These are phyloP conservation scores for Ophiostoma quercus DNA, from an alignment of 2,329 filamentous ascomycete species.

Conservation along the genomic window DNA sequence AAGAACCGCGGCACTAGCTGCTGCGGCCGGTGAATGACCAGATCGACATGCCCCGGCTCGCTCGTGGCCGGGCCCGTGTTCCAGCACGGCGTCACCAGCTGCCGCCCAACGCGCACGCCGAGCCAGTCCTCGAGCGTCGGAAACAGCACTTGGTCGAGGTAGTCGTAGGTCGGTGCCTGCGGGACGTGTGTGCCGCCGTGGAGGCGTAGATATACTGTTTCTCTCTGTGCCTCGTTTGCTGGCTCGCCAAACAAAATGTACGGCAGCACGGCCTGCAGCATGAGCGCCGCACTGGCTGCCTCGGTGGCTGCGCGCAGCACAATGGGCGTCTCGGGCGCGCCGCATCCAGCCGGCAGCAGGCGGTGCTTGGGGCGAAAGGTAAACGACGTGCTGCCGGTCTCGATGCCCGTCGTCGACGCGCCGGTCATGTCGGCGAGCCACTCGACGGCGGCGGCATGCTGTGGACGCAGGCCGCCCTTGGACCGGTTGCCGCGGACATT, in stretches of 20 bases:
- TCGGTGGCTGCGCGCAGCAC: slow-evolving; percentile 40
- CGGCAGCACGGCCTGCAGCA: slow-evolving; percentile 57
- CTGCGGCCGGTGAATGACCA: slow-evolving; percentile 40
- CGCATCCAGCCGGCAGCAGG: not conserved
- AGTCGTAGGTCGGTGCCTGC: slow-evolving; percentile 56
- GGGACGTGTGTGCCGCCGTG: slow-evolving; percentile 56
- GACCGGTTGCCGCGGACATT: slow-evolving; percentile 53
- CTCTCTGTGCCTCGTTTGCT: not conserved
- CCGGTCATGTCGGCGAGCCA: slow-evolving; percentile 50
- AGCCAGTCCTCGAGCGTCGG: slow-evolving; percentile 50
- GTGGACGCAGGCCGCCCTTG: slow-evolving; percentile 49
- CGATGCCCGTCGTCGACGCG: slow-evolving; percentile 47
- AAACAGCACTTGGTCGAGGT: slow-evolving; percentile 56
- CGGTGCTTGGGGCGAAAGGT: slow-evolving; percentile 41
- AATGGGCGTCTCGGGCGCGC: slow-evolving; percentile 31
- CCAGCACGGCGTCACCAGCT: slow-evolving; percentile 48
- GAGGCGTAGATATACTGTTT: slow-evolving; percentile 40
- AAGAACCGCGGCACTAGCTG: slow-evolving; percentile 18
- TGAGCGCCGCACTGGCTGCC: slow-evolving; percentile 51
- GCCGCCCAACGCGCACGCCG: slow-evolving; percentile 43
- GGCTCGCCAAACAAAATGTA: slow-evolving; percentile 47
- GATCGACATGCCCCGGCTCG: slow-evolving; percentile 40
- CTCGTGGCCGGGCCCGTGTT: slow-evolving; percentile 37
- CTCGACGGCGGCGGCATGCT: slow-evolving; percentile 53
- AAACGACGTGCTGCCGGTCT: slow-evolving; percentile 47